These are phyloP conservation scores for Apium graveolens DNA, from an alignment of 129 eudicot genomes.

Conservation along the genomic window DNA sequence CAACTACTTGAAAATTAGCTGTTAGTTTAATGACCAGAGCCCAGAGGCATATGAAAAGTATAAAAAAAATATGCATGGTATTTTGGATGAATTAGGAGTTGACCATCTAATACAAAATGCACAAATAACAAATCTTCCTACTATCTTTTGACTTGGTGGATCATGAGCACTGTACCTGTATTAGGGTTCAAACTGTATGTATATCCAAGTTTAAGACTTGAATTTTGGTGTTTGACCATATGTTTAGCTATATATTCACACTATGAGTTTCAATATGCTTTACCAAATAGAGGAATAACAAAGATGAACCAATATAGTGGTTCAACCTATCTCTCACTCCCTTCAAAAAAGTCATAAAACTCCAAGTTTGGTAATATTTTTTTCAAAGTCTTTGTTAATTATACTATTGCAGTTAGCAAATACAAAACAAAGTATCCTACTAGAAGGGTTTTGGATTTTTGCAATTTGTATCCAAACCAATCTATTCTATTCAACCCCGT, in stretches of 20 bases:
- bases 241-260: neutral
- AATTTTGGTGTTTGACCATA: neutral
- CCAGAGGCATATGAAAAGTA: neutral
- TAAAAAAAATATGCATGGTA: neutral
- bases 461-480: neutral
- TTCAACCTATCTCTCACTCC: slow-evolving; percentile 26
- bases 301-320: slow-evolving; percentile 19
- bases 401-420: neutral
- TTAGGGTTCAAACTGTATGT: neutral
- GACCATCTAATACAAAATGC: slow-evolving; percentile 8
- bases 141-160: neutral
- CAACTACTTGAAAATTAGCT: neutral
- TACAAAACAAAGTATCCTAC: slow-evolving; percentile 17
- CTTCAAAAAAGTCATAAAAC: slow-evolving; percentile 3
- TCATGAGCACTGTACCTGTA: neutral
- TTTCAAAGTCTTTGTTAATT: slow-evolving; percentile 6
- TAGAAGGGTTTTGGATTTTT: neutral
- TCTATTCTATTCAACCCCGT: too few species aligned
- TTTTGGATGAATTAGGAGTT: neutral
- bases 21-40: neutral
- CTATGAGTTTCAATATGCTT: neutral
- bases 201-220: neutral
- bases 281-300: slow-evolving; percentile 14
- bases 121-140: slow-evolving; percentile 18
- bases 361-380: slow-evolving; percentile 10